Base-by-base conservation (phyloP, 75 land plant genomes). In the Selaginella tamariscina region DNA sequence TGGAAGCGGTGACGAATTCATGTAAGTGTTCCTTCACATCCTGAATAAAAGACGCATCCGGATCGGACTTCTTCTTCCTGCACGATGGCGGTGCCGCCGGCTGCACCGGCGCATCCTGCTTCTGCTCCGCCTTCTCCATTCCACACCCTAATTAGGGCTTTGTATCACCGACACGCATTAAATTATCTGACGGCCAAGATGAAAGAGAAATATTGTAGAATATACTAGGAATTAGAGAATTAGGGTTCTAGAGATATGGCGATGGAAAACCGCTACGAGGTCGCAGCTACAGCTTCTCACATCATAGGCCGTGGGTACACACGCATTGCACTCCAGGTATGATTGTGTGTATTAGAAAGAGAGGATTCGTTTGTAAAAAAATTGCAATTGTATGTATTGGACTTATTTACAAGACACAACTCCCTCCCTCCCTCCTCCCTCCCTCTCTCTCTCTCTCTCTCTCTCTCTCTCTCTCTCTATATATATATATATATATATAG, bases 301-400 rank as follows among this genome's bases (percentile, higher is more conserved):
- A 85, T 89, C 30, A 69, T 31, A 29, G 24, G 29, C 33, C 56
- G 79, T 1, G 75, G 64, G 31, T 89, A 70, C 77, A 30, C 69
- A 27, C 77, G 82, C 68, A 82, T 89, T 11, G 95, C 83, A 29
- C 66, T 86, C 31, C 89, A 86, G 87, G 88, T 80, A 68, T 1
- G 0, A 2, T 2, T 65, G 33, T n/a, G 11, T 60, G 15, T 22
- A 18, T 9, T 60, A 9, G 23, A 60, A 9, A 18, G 22, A 13
- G 23, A 15, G 11, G 64, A 23, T 9, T 18, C 63, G n/a, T 27
- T 21, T 11, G 21, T 2, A 56, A 55, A 21, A 59, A n/a, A 1
- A 18, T 49, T 67, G 26, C 56, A 11, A 18, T 67, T 67, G 20
- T 56, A 24, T 27, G 64, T 20, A 22, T 67, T 18, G n/a, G 27